Percentiles rank a stretch among this genome's conserved stretches.
These are phyloP conservation scores for Ailanthus altissimus DNA, from an alignment of 345 rosid species.

Conservation along the genomic window DNA sequence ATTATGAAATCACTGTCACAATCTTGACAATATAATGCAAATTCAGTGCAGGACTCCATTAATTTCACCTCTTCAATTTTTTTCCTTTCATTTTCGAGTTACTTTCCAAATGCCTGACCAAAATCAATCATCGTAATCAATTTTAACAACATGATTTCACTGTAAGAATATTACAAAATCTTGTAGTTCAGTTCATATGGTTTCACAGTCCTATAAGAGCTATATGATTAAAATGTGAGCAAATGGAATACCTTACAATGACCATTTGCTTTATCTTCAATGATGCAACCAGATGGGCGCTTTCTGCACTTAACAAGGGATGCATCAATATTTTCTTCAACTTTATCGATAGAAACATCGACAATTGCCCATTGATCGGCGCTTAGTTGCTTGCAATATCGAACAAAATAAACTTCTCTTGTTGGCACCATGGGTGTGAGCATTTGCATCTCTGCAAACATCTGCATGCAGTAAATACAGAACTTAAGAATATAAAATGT, in stretches of 20 bases:
- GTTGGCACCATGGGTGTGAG: conserved; percentile 92
- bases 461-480: conserved; percentile 47
- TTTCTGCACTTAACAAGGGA: conserved; percentile 80
- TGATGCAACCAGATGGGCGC: conserved; percentile 96
- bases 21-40: background rate
- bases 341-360: conserved; percentile 81
- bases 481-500: background rate
- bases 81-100: conserved; percentile 1
- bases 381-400: conserved; percentile 75
- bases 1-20: background rate
- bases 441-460: conserved; percentile 96
- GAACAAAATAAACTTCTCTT: conserved; percentile 86
- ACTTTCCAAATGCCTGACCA: conserved; percentile 19
- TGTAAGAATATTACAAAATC: background rate
- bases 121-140: conserved; percentile 5
- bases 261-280: conserved; percentile 85
- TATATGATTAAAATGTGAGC: background rate
- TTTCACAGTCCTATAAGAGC: background rate
- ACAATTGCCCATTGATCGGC: conserved; percentile 92
- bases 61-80: conserved; percentile 13
- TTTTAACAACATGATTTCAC: background rate
- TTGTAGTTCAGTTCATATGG: background rate
- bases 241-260: conserved; percentile 68
- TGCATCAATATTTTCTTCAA: conserved; percentile 82
- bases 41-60: background rate